Conservation (phyloP, 2,329 filamentous ascomycete species). For the Aspergillus intermedius region DNA sequence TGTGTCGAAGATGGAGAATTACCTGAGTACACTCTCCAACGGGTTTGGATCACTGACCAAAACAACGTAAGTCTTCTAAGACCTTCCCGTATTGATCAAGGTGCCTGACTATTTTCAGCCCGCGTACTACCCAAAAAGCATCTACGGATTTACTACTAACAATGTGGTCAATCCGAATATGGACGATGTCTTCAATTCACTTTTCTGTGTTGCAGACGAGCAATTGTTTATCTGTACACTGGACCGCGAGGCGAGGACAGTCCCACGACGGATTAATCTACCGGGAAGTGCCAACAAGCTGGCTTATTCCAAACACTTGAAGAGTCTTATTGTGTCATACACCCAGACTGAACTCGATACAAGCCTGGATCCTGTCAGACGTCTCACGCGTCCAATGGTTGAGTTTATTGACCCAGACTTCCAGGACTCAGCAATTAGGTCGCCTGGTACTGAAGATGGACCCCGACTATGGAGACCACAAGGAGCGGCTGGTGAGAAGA, state of each 20-base stretch:
- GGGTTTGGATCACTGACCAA: conserved; percentile 38
- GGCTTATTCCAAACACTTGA: conserved; percentile 40
- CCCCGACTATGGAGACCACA: conserved; percentile 20
- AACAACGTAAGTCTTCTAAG: conserved; percentile 28
- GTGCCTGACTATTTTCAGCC: conserved; percentile 23
- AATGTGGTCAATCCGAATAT: conserved; percentile 16
- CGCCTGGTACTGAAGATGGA: conserved; percentile 4
- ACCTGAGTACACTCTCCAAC: conserved; percentile 24
- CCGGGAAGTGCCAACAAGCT: conserved; percentile 39
- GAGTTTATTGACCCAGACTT: conserved; percentile 35
- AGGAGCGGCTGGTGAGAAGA: conserved; percentile 33
- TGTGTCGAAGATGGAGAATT: conserved; percentile 17
- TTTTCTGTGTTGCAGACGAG: conserved; percentile 44
- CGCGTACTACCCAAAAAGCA: conserved; percentile 29
- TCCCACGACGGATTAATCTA: conserved; percentile 35
- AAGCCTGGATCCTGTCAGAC: conserved; percentile 22
- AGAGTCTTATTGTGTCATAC: conserved; percentile 47
- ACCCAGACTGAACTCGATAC: conserved; percentile 21
- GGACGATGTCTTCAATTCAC: conserved; percentile 32
- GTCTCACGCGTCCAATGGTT: conserved; percentile 28
- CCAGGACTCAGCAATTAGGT: conserved; percentile 15
- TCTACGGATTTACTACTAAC: conserved; percentile 32
- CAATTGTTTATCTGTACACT: conserved; percentile 45
- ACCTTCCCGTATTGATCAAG: not conserved
- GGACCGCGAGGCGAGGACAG: conserved; percentile 34